Evolutionary conservation across 139 green algal species (phyloP).

Genomic region (Micractinium sp.): DNA sequence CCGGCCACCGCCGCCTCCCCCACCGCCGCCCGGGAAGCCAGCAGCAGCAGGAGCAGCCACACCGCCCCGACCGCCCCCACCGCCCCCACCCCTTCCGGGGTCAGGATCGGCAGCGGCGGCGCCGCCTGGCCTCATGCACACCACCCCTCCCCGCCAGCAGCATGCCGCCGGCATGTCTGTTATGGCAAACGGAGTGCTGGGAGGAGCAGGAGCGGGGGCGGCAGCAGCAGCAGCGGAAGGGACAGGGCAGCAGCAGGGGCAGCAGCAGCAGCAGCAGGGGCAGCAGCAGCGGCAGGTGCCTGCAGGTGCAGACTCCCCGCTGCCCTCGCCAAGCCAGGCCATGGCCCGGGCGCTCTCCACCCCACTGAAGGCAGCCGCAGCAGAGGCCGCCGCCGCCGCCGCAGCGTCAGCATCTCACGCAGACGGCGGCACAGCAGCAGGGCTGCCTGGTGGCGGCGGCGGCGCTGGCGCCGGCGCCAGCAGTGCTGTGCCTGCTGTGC

Average conservation of each 20-base stretch:
- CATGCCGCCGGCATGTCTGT: background rate
- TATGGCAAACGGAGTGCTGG: too few species aligned
- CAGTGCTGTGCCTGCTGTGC: background rate
- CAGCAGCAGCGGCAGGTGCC: background rate
- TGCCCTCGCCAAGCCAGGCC: slow-evolving; percentile 20
- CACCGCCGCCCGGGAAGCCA: background rate
- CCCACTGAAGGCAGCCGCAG: background rate
- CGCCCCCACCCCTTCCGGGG: background rate
- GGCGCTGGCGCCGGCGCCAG: background rate
- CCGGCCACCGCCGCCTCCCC: slow-evolving; percentile 1
- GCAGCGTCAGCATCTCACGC: background rate
- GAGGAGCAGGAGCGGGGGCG: background rate
- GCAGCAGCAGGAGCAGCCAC: background rate
- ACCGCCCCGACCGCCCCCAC: background rate
- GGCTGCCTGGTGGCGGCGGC: background rate
- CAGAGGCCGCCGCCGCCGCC: background rate
- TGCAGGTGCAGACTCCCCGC: background rate
- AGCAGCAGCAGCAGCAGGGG: background rate
- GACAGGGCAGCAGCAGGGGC: background rate
- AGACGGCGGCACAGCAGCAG: background rate
- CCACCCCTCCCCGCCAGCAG: background rate
- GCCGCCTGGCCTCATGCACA: background rate
- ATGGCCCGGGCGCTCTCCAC: slow-evolving; percentile 16
- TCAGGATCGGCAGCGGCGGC: background rate
- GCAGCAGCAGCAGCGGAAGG: background rate